Base-by-base conservation (phyloP, 23 red algal species). In the Gracilaria caudata region DNA sequence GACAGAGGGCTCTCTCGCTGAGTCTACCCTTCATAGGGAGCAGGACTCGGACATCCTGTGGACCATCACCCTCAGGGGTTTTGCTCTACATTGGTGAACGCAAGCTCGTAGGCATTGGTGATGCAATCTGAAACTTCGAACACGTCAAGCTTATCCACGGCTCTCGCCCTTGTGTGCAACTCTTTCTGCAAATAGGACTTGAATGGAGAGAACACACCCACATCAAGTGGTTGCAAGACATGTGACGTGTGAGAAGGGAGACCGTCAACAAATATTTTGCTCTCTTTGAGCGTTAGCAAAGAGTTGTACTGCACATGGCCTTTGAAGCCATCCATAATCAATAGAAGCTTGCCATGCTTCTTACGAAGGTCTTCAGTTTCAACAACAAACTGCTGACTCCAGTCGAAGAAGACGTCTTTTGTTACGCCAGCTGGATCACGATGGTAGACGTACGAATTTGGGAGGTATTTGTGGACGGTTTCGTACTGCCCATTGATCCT, bases 191-290 rank as follows among this genome's bases (percentile, higher is more conserved):
- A 34, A 79, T 47, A 79, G 7, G 49, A 54, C 10, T 79, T 79
- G 43, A 47, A 54, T 5, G 75, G 21, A 7, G 56, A 34, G 33
- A 85, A 85, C 10, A 71, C 81, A 10, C 56, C 38, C 10, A 71
- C 59, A 58, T 85, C 81, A 19, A 85, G 23, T 24, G n/a, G n/a
- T n/a, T n/a, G n/a, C n/a, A n/a, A n/a, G n/a, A n/a, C n/a, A n/a
- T n/a, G n/a, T n/a, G n/a, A 71, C 16, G 58, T 85, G 57, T 85
- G 81, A 8, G 81, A 56, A 2, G 25, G 81, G 25, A 85, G 81
- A 25, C 56, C n/a, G 32, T 44, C 32, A n/a, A 71, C 59, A 51
- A 71, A 14, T 0, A 70, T 25, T 28, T 85, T 85, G 4, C 66
- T 71, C 1, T 85, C 57, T 51, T 51, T 73, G 23, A 85, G 41